Evolutionary conservation across 352 stramenopile genomes (phyloP), one percentile per base, ranked within the genome.

Genomic region (Thalassiosira mediterranea): DNA sequence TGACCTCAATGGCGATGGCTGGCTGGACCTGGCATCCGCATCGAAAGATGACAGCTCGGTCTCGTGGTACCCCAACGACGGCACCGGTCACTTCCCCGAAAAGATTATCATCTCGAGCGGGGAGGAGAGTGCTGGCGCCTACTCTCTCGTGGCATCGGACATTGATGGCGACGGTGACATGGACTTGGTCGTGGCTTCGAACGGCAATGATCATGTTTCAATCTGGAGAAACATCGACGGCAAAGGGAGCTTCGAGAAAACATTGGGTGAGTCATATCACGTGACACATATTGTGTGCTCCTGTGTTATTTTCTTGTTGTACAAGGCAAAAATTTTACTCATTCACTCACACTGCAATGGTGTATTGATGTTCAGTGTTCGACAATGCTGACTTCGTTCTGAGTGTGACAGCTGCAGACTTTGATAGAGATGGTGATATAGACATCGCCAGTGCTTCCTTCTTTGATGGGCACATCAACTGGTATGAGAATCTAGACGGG

Each of bases 401-500:
- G 34, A 72, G 63, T 52, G 63, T 72, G 13, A 72, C 63, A 19
- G 59, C 59, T 8, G 37, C 56, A 11, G 69, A 79, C 47, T 64
- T 79, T 48, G 69, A 79, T 32, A 23, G 60, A 7, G 69, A 74
- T 42, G 59, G 46, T 17, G 69, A 73, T 59, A 63, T 74, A 28
- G 69, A 79, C 34, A 32, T 79, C 29, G 61, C 66, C 28, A 42
- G 21, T 5, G 69, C 69, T 28, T 79, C 69, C 0, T 65, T 67
- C 32, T 63, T 66, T 28, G 69, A 74, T 59, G 61, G 66, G 2
- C 26, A 49, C 3, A 64, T 82, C 10, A 54, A 25, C 26, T 82
- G 73, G 73, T 81, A 81, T 47, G 67, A 82, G 59, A 82, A 82
- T 29, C 7, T 79, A 13, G 73, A 82, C 29, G 73, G 73, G 23